These are phyloP conservation scores for Kokia cookei DNA, from an alignment of 441 rosid species.

Conservation along the genomic window DNA sequence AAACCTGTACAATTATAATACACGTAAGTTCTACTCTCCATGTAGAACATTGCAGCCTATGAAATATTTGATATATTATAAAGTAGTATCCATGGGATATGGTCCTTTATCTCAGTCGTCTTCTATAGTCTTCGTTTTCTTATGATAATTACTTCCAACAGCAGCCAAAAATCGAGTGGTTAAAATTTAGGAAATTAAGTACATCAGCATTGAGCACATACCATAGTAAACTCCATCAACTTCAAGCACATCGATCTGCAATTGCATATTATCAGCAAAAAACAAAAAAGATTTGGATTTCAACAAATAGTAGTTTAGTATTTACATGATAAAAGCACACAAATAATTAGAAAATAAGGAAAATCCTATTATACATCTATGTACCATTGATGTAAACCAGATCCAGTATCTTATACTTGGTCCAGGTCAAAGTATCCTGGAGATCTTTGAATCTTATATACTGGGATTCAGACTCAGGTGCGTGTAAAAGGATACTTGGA, in stretches of 20 bases:
- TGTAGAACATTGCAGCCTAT: neutral
- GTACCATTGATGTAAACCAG: neutral
- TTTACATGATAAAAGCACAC: neutral
- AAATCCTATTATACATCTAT: neutral
- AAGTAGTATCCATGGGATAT: neutral
- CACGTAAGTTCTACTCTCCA: neutral
- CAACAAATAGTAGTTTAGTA: neutral
- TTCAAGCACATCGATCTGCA: conserved; percentile 92
- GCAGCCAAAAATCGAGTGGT: neutral
- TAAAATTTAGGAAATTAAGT: neutral
- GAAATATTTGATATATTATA: neutral
- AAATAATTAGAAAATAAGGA: neutral
- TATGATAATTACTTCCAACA: neutral
- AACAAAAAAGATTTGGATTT: neutral
- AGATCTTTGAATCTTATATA: neutral
- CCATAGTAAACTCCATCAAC: conserved; percentile 90
- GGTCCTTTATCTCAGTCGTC: neutral
- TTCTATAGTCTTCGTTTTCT: neutral
- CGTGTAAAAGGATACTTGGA: neutral
- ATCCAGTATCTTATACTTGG: neutral
- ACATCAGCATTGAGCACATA: conserved; percentile 15
- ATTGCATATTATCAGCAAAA: neutral
- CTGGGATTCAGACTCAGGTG: neutral
- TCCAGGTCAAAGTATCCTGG: neutral
- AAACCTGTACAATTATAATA: conserved; percentile 39